Conservation (phyloP, 2,329 filamentous ascomycete genomes). For the Phialocephala sp. region DNA sequence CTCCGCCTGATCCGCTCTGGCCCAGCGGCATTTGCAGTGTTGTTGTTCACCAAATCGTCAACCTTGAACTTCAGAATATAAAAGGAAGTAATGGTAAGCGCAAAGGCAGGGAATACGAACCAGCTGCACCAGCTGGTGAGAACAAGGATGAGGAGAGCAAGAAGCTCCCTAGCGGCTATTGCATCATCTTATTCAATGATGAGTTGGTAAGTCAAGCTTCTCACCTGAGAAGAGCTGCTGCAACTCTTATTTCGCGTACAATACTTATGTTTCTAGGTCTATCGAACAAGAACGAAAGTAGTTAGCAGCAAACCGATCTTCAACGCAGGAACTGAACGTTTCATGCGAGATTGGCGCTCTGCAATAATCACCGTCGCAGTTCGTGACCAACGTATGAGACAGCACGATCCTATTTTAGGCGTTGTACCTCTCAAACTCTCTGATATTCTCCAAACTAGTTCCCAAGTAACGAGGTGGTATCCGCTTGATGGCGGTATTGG, state of each 20-base stretch:
- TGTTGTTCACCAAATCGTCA: constrained; percentile 93
- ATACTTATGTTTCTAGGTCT: constrained; percentile 56
- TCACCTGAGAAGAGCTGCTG: neutral
- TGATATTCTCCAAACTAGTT: constrained; percentile 85
- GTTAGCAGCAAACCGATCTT: constrained; percentile 95
- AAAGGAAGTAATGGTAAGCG: constrained; percentile 83
- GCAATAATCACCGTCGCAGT: constrained; percentile 86
- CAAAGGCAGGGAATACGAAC: constrained; percentile 87
- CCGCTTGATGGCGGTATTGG: constrained; percentile 94
- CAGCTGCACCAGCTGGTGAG: constrained; percentile 83
- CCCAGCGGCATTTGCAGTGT: constrained; percentile 88
- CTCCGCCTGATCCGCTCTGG: constrained; percentile 95
- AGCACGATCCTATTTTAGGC: constrained; percentile 94
- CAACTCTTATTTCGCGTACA: neutral
- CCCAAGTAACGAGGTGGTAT: constrained; percentile 86
- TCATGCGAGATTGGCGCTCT: constrained; percentile 91
- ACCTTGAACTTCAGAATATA: constrained; percentile 88
- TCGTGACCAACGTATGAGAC: constrained; percentile 83
- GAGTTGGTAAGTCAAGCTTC: constrained; percentile 61
- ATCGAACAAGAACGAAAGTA: constrained; percentile 94
- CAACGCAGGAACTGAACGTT: constrained; percentile 93
- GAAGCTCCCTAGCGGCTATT: constrained; percentile 87
- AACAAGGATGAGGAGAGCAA: constrained; percentile 83
- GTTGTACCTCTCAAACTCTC: constrained; percentile 88
- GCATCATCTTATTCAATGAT: constrained; percentile 89